These are phyloP conservation scores for Hanseniaspora sp. DNA, from an alignment of 1,139 yeast species.

Conservation along the genomic window DNA sequence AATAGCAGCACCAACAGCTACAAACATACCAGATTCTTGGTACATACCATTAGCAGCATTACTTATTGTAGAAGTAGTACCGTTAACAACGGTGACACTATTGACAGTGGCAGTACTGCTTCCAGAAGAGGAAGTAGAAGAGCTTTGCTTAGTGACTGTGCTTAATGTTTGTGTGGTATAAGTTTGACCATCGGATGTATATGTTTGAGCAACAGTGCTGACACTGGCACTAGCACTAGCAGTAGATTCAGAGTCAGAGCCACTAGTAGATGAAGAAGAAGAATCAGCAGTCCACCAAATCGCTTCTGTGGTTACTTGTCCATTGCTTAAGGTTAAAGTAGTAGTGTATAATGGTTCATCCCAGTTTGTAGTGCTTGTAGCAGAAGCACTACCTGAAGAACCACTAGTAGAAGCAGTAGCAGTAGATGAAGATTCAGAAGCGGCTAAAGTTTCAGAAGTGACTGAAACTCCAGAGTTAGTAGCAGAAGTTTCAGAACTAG, in stretches of 20 bases:
- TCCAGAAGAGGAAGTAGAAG: background rate
- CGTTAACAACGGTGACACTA: slow-evolving; percentile 8
- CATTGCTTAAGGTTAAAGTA: slow-evolving; percentile 20
- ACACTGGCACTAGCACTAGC: background rate
- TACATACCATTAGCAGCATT: slow-evolving; percentile 1
- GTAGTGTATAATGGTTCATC: slow-evolving; percentile 30
- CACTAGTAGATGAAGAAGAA: background rate
- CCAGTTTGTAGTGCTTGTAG: slow-evolving; percentile 17
- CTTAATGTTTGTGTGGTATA: slow-evolving; percentile 11
- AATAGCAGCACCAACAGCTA: slow-evolving; percentile 13
- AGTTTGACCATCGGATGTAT: slow-evolving; percentile 7
- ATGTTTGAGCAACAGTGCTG: slow-evolving; percentile 1
- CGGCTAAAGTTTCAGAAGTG: slow-evolving; percentile 12
- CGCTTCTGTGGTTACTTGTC: slow-evolving; percentile 23
- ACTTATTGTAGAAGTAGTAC: slow-evolving; percentile 1
- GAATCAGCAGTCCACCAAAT: slow-evolving; percentile 29
- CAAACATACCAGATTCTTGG: background rate
- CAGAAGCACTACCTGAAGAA: slow-evolving; percentile 18
- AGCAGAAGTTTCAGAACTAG: slow-evolving; percentile 15
- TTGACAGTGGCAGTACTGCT: background rate
- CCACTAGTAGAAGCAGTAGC: slow-evolving; percentile 24
- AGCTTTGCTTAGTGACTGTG: background rate
- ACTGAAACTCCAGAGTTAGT: slow-evolving; percentile 9
- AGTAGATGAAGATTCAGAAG: slow-evolving; percentile 13
- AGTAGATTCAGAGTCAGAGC: background rate